Conservation (phyloP, 148 eudicot genomes). For the Cornus suecica region DNA sequence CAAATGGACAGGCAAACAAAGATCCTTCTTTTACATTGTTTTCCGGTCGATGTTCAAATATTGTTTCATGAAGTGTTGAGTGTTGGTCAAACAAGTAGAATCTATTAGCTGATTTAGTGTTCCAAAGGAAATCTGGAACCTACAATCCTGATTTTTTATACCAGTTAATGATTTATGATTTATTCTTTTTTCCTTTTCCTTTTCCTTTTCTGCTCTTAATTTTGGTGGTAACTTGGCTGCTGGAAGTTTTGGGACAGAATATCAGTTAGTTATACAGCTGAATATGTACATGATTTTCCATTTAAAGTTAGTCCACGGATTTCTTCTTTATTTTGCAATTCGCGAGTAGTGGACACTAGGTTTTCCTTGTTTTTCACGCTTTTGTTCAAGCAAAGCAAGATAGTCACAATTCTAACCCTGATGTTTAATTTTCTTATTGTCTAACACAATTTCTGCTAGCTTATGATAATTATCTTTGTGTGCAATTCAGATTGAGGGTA, state of each 20-base stretch:
- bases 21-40: background rate
- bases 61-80: background rate
- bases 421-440: too few species aligned
- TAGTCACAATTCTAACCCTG: too few species aligned
- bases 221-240: background rate
- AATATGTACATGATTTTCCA: too few species aligned
- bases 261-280: background rate
- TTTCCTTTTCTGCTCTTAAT: background rate
- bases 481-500: too few species aligned
- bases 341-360: too few species aligned
- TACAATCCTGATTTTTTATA: background rate
- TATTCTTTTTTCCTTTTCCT: background rate
- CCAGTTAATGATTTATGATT: background rate
- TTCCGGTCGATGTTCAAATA: background rate
- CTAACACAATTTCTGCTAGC: too few species aligned
- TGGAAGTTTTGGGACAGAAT: background rate
- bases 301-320: too few species aligned
- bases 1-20: constrained; percentile 47
- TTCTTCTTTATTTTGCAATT: too few species aligned
- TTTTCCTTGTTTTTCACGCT: too few species aligned
- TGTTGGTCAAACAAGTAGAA: background rate
- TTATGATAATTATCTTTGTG: too few species aligned
- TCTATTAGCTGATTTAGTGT: background rate
- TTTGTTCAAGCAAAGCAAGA: too few species aligned
- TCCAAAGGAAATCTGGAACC: background rate